phyloP scores from a whole-genome alignment of 1,139 yeast species.

The Protomyces inouyei region DNA sequence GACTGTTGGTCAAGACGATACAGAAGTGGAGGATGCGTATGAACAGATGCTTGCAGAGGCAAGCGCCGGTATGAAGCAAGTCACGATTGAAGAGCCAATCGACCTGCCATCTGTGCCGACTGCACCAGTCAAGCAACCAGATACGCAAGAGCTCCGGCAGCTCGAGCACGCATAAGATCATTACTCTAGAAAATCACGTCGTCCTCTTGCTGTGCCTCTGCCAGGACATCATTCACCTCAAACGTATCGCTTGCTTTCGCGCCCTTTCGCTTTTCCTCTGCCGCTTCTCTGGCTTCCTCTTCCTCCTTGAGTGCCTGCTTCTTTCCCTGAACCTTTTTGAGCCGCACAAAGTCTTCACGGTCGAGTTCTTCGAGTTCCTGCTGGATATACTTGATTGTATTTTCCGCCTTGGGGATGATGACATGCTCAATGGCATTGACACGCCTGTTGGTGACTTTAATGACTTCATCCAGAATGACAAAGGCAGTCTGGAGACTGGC shows the following conservation, averaged over 20 bases:
- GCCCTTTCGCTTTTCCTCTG: conserved; percentile 20
- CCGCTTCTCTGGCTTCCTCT: conserved; percentile 49
- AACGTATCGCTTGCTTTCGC: background rate
- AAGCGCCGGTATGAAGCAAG: background rate
- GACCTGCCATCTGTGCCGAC: background rate
- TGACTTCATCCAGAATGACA: conserved; percentile 92
- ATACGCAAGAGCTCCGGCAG: background rate
- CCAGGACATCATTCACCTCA: conserved; percentile 19
- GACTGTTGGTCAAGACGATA: background rate
- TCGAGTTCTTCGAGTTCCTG: conserved; percentile 96
- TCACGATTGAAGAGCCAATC: background rate
- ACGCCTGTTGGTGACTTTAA: conserved; percentile 95
- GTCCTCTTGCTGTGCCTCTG: conserved; percentile 30
- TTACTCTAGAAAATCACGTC: conserved; percentile 30
- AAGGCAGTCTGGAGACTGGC: conserved; percentile 91
- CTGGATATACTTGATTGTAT: conserved; percentile 86
- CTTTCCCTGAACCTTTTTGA: conserved; percentile 95
- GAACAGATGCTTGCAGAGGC: background rate
- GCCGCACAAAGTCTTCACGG: conserved; percentile 93
- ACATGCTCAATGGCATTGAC: conserved; percentile 99
- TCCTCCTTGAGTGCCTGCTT: conserved; percentile 73
- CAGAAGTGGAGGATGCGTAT: background rate
- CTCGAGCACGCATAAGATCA: background rate
- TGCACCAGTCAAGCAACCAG: background rate
- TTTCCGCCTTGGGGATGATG: conserved; percentile 94